phyloP scores from a whole-genome alignment of 2,329 filamentous ascomycete genomes.

The Alternaria sp. region DNA sequence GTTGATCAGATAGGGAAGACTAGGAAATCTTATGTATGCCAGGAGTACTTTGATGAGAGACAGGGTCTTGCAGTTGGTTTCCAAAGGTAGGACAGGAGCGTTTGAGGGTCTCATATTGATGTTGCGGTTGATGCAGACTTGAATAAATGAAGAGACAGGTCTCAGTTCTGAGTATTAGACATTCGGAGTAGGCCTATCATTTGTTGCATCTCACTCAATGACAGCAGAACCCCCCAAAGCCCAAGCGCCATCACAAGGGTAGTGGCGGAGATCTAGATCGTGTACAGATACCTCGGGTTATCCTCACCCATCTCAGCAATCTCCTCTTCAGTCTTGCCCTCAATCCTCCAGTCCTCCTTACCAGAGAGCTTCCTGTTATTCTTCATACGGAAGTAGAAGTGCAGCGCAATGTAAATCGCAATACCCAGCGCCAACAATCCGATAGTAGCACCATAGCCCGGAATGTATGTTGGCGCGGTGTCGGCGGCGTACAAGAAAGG shows the following conservation, averaged over 20 bases:
- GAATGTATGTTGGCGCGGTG: slow-evolving; percentile 20
- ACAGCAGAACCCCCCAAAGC: too few relatives aligned
- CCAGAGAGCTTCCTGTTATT: slow-evolving; percentile 32
- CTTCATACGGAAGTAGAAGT: slow-evolving; percentile 27
- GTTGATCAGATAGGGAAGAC: too few relatives aligned
- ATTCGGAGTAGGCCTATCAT: neutral
- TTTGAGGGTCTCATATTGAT: neutral
- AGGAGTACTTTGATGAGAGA: neutral
- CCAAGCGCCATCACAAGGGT: too few relatives aligned
- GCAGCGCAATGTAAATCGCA: slow-evolving; percentile 22
- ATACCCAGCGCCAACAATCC: slow-evolving; percentile 25
- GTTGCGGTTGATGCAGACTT: too few relatives aligned
- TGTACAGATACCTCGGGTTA: slow-evolving; percentile 34
- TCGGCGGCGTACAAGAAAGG: slow-evolving; percentile 30
- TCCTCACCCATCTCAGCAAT: slow-evolving; percentile 33
- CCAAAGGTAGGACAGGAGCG: neutral
- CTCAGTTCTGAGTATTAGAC: too few relatives aligned
- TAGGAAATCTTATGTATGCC: too few relatives aligned
- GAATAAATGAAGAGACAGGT: neutral
- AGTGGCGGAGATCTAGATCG: slow-evolving; percentile 10
- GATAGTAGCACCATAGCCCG: slow-evolving; percentile 34
- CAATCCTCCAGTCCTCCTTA: slow-evolving; percentile 30
- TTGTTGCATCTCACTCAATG: neutral
- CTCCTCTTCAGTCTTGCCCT: slow-evolving; percentile 32
- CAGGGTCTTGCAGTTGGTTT: neutral